These are phyloP conservation scores for Chernovozyma aurita DNA, from an alignment of 1,139 yeast species.

Conservation along the genomic window DNA sequence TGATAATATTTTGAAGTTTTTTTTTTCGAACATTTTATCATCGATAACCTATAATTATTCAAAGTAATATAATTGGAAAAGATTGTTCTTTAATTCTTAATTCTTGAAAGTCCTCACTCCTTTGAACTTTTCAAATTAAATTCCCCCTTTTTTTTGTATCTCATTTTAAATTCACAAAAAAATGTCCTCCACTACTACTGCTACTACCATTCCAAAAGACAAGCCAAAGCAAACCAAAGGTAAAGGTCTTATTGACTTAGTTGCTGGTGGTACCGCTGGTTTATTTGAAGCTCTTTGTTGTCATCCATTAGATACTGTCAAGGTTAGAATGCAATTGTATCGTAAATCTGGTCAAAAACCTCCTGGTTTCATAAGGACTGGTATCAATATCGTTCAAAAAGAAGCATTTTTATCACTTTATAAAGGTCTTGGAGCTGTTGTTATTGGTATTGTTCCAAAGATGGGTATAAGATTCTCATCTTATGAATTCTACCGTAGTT, in stretches of 20 bases:
- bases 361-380: conserved; percentile 84
- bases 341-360: conserved; percentile 60
- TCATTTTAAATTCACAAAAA: no score
- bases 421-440: conserved; percentile 96
- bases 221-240: conserved; percentile 20
- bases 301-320: conserved; percentile 92
- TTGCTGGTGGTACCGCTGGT: conserved; percentile 98
- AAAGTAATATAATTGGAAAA: no score
- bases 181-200: no score
- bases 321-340: conserved; percentile 93
- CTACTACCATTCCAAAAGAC: conserved; percentile 5
- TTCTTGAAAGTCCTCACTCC: not conserved
- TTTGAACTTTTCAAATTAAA: not conserved
- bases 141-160: no score
- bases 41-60: no score
- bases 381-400: conserved; percentile 67
- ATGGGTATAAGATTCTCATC: conserved; percentile 97
- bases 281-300: conserved; percentile 93
- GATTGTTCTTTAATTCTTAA: not conserved
- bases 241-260: conserved; percentile 55
- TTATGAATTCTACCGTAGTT: conserved; percentile 79
- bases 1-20: no score
- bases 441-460: conserved; percentile 95
- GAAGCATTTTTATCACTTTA: conserved; percentile 86
- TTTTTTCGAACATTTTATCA: no score